Conservation (phyloP, 2,329 filamentous ascomycete genomes). For the Colletotrichum truncatum region DNA sequence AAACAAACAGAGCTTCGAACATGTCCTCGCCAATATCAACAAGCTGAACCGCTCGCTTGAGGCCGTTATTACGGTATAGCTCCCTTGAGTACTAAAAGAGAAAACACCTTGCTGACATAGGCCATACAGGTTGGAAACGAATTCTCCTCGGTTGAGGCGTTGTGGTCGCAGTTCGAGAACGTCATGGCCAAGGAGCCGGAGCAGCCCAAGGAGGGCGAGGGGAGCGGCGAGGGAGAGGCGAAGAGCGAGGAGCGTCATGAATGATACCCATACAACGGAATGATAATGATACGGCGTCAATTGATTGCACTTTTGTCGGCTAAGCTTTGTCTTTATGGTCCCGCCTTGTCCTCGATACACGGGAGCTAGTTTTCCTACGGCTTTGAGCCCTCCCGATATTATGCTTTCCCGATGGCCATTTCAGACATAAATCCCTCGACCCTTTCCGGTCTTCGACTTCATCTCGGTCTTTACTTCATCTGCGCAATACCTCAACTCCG, state of each 20-base stretch:
- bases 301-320: not conserved
- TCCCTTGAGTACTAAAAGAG: accelerated
- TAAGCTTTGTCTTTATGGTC: not conserved
- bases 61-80: conserved; percentile 81
- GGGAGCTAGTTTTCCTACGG: too few species aligned
- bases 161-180: conserved; percentile 97
- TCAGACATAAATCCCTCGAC: not conserved
- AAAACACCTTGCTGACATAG: accelerated
- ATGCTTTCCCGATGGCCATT: too few species aligned
- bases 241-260: conserved; percentile 37
- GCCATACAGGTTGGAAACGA: conserved; percentile 83
- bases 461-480: conserved; percentile 10
- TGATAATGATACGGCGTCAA: not conserved
- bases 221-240: conserved; percentile 36
- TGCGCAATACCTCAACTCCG: not conserved
- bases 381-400: too few species aligned
- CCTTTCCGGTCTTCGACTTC: not conserved
- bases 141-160: conserved; percentile 93
- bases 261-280: conserved; percentile 13
- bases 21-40: conserved; percentile 95
- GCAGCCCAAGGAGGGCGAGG: conserved; percentile 35
- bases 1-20: conserved; percentile 73
- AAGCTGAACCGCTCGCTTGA: conserved; percentile 92
- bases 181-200: conserved; percentile 83
- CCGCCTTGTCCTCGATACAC: too few species aligned